These are phyloP conservation scores for Beta macrorhiza DNA, from an alignment of 179 eudicot species.

Conservation along the genomic window DNA sequence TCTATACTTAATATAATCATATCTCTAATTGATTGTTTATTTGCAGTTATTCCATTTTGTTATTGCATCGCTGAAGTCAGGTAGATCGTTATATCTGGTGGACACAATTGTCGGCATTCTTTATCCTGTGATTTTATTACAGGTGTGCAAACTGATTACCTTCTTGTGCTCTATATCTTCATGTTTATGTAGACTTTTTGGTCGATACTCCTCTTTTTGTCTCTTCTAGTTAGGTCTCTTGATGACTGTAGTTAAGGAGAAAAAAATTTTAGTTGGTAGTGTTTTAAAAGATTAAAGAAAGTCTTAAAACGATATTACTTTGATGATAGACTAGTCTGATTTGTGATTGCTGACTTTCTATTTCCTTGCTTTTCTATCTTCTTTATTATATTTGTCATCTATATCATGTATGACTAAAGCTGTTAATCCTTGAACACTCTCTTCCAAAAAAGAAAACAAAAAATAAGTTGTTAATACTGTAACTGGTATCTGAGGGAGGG, in stretches of 20 bases:
- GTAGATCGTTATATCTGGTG: conserved; percentile 75
- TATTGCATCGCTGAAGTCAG: conserved; percentile 88
- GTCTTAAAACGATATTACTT: background rate
- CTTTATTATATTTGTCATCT: background rate
- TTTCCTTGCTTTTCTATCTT: background rate
- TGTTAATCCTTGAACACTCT: too few relatives aligned
- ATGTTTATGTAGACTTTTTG: background rate
- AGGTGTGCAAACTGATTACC: conserved; percentile 45
- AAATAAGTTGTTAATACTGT: too few relatives aligned
- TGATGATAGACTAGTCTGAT: background rate
- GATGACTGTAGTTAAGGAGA: background rate
- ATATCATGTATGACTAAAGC: background rate
- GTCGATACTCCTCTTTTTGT: background rate
- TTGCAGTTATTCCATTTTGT: conserved; percentile 87
- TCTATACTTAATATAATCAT: conserved; percentile 2
- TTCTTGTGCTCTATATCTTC: conserved; percentile 10
- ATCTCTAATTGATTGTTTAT: conserved; percentile 21
- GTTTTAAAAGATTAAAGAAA: background rate
- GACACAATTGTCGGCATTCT: conserved; percentile 81
- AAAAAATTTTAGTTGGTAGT: background rate
- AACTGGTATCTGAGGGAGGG: background rate
- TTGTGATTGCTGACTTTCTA: background rate
- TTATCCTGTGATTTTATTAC: conserved; percentile 86
- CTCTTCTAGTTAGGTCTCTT: background rate
- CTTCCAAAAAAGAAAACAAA: too few relatives aligned